Evolutionary conservation across 2,329 filamentous ascomycete species (phyloP).

Genomic region (Thelonectria discophora): DNA sequence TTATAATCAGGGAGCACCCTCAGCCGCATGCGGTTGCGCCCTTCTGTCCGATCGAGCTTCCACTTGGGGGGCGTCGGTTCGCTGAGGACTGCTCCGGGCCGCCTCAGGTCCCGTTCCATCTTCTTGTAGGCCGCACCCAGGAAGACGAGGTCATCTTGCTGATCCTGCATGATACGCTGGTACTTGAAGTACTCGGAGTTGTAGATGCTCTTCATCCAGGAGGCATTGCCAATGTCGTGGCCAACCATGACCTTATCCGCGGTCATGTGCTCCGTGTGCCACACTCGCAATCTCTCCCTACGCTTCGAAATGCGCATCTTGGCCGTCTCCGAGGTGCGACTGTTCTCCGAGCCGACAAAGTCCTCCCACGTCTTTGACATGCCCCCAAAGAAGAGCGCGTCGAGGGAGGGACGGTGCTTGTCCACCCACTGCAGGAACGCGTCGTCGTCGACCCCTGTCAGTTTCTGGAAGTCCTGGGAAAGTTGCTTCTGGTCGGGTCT

Average conservation of each 20-base stretch:
- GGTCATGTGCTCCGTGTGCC: conserved; percentile 75
- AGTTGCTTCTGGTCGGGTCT: conserved; percentile 75
- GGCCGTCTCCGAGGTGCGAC: conserved; percentile 78
- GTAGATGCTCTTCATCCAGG: conserved; percentile 97
- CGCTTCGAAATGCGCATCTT: conserved; percentile 76
- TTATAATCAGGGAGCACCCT: conserved; percentile 83
- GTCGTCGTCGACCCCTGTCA: conserved; percentile 89
- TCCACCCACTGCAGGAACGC: conserved; percentile 91
- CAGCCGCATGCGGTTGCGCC: conserved; percentile 92
- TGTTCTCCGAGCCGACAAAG: conserved; percentile 85
- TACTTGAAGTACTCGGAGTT: conserved; percentile 91
- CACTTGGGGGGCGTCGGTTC: conserved; percentile 74
- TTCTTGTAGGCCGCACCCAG: conserved; percentile 78
- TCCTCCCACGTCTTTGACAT: conserved; percentile 88
- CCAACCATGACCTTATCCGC: conserved; percentile 77
- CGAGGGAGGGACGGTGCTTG: conserved; percentile 78
- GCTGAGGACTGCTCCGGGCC: conserved; percentile 83
- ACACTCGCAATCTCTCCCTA: conserved; percentile 82
- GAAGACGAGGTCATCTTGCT: conserved; percentile 87
- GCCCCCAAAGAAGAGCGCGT: conserved; percentile 82
- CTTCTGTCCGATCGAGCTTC: conserved; percentile 95
- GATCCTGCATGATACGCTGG: conserved; percentile 87
- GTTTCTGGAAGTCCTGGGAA: conserved; percentile 79
- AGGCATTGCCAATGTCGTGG: conserved; percentile 86
- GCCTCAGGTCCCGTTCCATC: conserved; percentile 79